Evolutionary conservation across 495 filamentous ascomycete genomes (phyloP).

Genomic region (Neurospora terricola): DNA sequence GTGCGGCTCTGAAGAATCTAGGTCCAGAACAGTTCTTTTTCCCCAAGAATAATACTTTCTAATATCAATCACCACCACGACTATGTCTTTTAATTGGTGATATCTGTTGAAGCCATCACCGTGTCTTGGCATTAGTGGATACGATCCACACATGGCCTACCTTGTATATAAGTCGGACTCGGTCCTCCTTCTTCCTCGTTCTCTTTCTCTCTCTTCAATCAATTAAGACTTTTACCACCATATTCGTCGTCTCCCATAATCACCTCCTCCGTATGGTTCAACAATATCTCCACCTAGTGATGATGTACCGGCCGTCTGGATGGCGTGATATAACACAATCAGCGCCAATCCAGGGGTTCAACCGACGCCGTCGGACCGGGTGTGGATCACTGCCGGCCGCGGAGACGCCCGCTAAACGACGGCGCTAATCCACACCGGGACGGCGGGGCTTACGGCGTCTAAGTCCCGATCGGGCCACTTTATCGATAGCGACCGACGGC

Average conservation of each 20-base stretch:
- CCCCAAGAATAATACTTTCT: background rate
- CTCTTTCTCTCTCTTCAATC: no score
- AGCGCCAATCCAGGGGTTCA: background rate
- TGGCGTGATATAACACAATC: slow-evolving; percentile 11
- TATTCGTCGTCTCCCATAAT: no score
- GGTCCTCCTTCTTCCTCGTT: no score
- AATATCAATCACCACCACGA: background rate
- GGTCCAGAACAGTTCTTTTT: background rate
- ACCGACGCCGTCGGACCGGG: background rate
- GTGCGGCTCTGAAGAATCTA: background rate
- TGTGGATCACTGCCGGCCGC: background rate
- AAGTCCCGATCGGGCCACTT: background rate
- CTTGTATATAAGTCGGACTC: no score
- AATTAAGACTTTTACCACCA: no score
- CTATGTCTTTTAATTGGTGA: background rate
- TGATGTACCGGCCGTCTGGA: background rate
- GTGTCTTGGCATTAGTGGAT: no score
- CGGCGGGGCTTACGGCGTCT: background rate
- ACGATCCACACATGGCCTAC: no score
- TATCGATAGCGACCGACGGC: background rate
- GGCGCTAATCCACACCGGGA: background rate
- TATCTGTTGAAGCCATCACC: no score
- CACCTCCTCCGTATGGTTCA: no score
- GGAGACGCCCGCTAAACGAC: background rate
- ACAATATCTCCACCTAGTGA: no score